Evolutionary conservation across 2,329 filamentous ascomycete species (phyloP).

Genomic region (Tolypocladium tundrense): DNA sequence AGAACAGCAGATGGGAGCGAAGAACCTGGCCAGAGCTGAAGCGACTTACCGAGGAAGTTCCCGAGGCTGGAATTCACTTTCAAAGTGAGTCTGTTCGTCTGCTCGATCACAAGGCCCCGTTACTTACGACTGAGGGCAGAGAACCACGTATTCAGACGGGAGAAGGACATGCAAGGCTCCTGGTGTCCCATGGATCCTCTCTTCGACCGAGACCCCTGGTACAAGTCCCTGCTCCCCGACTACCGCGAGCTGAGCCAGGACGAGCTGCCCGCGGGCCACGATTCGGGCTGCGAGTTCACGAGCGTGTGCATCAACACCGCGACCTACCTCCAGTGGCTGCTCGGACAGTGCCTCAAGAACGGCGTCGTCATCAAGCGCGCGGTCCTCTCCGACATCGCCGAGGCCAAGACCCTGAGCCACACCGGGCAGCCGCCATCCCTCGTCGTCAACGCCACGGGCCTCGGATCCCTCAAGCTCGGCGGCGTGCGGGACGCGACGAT

Average conservation of each 20-base stretch:
- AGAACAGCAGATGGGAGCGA: constrained; percentile 46
- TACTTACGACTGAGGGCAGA: constrained; percentile 21
- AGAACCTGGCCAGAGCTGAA: constrained; percentile 55
- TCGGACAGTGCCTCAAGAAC: constrained; percentile 65
- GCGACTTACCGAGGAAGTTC: constrained; percentile 50
- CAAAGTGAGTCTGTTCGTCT: constrained; percentile 38
- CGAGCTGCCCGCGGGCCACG: constrained; percentile 53
- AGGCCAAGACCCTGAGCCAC: constrained; percentile 46
- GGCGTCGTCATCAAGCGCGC: constrained; percentile 60
- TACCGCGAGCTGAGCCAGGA: constrained; percentile 50
- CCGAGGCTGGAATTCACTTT: constrained; percentile 73
- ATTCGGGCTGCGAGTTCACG: constrained; percentile 66
- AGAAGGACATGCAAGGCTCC: constrained; percentile 44
- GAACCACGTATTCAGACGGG: constrained; percentile 39
- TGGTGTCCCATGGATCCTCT: constrained; percentile 49
- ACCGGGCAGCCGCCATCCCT: constrained; percentile 51
- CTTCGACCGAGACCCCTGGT: constrained; percentile 60
- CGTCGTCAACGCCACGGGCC: constrained; percentile 76
- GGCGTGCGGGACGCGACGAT: constrained; percentile 70
- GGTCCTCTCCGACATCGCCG: constrained; percentile 57
- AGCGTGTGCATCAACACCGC: constrained; percentile 88
- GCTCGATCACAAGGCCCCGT: background rate
- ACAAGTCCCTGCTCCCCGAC: constrained; percentile 59
- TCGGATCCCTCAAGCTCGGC: constrained; percentile 64
- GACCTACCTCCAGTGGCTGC: constrained; percentile 78